Evolutionary conservation across 805 yeast genomes (phyloP).

Genomic region (Candida adriatica): DNA sequence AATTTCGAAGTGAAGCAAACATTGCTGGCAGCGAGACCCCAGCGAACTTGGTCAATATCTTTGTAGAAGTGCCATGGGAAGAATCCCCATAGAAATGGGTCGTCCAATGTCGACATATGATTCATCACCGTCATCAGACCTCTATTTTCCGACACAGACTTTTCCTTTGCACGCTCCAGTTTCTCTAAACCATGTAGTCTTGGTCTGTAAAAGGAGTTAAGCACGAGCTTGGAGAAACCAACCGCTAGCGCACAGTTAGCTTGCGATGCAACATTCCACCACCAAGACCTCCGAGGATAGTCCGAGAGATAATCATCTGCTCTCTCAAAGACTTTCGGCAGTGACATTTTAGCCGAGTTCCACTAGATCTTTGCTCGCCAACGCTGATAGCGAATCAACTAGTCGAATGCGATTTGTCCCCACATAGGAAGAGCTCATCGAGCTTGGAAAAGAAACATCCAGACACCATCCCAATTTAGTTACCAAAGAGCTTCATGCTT

Average conservation of each 20-base stretch:
- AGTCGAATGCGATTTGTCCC: too few species aligned
- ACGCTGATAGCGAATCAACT: too few species aligned
- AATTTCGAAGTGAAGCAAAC: constrained; percentile 64
- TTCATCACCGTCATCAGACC: constrained; percentile 84
- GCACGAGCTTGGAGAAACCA: constrained; percentile 52
- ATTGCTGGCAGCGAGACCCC: constrained; percentile 94
- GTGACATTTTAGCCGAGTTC: constrained; percentile 42
- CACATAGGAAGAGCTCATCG: too few species aligned
- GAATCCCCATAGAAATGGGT: constrained; percentile 84
- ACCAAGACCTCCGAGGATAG: constrained; percentile 49
- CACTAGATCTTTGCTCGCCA: too few species aligned
- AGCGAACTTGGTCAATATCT: constrained; percentile 63
- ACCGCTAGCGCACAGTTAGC: constrained; percentile 64
- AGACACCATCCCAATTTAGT: too few species aligned
- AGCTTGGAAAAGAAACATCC: too few species aligned
- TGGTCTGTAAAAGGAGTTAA: constrained; percentile 60
- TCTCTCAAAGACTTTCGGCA: constrained; percentile 56
- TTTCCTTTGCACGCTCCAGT: constrained; percentile 56
- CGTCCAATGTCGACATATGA: constrained; percentile 88
- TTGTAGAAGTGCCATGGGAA: constrained; percentile 65
- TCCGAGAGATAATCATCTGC: constrained; percentile 66
- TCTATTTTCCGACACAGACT: constrained; percentile 60
- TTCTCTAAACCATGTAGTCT: constrained; percentile 53
- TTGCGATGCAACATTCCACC: constrained; percentile 67
- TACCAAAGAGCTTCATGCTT: too few species aligned